Conservation (phyloP, 2,329 filamentous ascomycete species). For the Helotiales sp. region DNA sequence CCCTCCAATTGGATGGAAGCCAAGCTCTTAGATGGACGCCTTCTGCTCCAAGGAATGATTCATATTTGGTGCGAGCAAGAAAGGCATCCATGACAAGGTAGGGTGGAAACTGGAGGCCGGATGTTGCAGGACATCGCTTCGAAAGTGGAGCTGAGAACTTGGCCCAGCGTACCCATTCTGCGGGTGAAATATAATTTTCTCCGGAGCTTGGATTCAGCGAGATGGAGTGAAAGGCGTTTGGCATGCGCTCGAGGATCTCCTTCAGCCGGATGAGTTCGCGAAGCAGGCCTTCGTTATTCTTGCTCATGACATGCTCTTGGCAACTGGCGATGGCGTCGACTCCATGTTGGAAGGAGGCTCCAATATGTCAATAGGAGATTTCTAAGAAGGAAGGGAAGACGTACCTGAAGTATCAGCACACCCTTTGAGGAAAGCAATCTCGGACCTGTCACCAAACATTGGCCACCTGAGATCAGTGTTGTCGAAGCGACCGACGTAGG, state of each 20-base stretch:
- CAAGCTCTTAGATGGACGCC: constrained; percentile 53
- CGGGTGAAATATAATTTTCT: constrained; percentile 49
- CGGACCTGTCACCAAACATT: constrained; percentile 52
- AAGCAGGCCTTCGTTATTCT: constrained; percentile 50
- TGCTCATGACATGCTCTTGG: constrained; percentile 55
- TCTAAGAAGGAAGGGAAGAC: not conserved
- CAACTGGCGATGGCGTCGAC: constrained; percentile 52
- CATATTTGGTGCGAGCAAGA: constrained; percentile 50
- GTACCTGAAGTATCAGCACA: constrained; percentile 47
- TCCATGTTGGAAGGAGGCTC: constrained; percentile 51
- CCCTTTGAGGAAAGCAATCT: constrained; percentile 52
- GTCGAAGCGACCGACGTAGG: constrained; percentile 52
- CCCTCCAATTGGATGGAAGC: constrained; percentile 53
- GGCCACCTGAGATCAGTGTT: constrained; percentile 56
- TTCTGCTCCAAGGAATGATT: constrained; percentile 52
- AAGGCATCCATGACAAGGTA: constrained; percentile 57
- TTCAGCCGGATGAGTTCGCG: constrained; percentile 52
- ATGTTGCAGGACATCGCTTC: constrained; percentile 50
- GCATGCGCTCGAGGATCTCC: constrained; percentile 53
- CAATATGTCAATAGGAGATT: not conserved
- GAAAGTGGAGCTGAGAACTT: constrained; percentile 53
- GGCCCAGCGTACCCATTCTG: constrained; percentile 51
- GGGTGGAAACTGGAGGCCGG: constrained; percentile 52
- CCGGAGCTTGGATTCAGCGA: constrained; percentile 52
- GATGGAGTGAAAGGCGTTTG: constrained; percentile 55